Conservation (phyloP, 2,329 filamentous ascomycete genomes). For the Akanthomyces muscarius region DNA sequence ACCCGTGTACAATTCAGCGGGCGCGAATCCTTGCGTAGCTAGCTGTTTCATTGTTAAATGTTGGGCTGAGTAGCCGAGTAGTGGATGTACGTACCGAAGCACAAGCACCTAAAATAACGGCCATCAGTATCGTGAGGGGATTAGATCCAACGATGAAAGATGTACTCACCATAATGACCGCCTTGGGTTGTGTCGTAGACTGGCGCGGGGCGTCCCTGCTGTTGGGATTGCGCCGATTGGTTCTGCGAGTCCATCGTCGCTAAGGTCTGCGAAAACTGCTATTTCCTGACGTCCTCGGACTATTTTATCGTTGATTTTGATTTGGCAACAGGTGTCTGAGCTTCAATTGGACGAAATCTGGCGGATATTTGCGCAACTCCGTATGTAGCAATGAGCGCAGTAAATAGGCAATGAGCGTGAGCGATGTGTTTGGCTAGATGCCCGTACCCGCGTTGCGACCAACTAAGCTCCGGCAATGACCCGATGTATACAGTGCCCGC, state of each 20-base stretch:
- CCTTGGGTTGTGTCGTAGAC: conserved; percentile 71
- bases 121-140: conserved; percentile 19
- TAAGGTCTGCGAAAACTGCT: neutral
- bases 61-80: conserved; percentile 18
- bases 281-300: neutral
- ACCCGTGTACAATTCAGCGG: conserved; percentile 89
- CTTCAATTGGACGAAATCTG: neutral
- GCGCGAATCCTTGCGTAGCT: conserved; percentile 80
- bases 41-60: conserved; percentile 54
- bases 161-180: conserved; percentile 69
- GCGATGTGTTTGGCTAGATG: conserved; percentile 14
- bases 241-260: conserved; percentile 38
- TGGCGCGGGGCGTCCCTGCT: conserved; percentile 56
- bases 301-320: neutral
- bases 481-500: conserved; percentile 11
- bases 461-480: conserved; percentile 14
- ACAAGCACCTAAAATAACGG: conserved; percentile 41
- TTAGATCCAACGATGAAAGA: conserved; percentile 13
- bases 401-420: neutral
- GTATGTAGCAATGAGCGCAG: conserved; percentile 5
- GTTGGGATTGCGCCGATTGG: conserved; percentile 51
- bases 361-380: neutral
- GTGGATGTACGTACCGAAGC: conserved; percentile 35
- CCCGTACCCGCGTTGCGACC: neutral
- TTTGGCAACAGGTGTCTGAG: neutral